Evolutionary conservation across 1,284 basidiomycete species (phyloP), one percentile per base, ranked within the genome.

Genomic region (Leccinum huronense): DNA sequence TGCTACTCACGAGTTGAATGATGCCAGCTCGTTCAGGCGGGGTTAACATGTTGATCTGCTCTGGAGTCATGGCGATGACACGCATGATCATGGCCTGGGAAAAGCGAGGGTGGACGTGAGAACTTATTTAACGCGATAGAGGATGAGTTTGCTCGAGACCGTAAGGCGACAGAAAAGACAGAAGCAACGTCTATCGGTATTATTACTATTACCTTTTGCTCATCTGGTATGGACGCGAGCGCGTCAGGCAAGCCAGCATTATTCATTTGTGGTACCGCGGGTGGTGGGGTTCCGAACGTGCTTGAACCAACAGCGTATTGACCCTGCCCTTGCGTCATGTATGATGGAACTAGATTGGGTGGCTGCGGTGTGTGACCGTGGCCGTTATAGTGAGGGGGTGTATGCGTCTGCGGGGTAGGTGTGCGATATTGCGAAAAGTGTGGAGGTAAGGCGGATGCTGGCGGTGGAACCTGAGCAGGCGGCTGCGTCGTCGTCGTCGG

Each of bases 61-160:
- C 89, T 3, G 86, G 84, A 1, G 86, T 86, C 87, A 91, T 88
- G 16, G 83, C 79, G 58, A 90, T 72, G 9, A 91, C 84, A 57
- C 84, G 83, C 78, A 89, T 80, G 30, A 91, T 85, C 72, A 90
- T 81, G 31, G 84, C 83, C 88, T 90, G 64, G 34, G 59, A 30
- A 31, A 34, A 19, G 42, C 59, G n/a, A 10, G 23, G n/a, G 23
- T 23, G 48, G 23, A 11, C 10, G 53, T 68, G 54, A 72, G 68
- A 63, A 71, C 27, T 8, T 14, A 57, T 55, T n/a, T 27, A 58
- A 60, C n/a, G 45, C 19, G 27, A 65, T 27, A 36, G 33, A 42
- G 9, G n/a, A 42, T 42, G n/a, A 9, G 42, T 42, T 42, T 42
- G 9, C 42, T 9, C 59, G 59, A 34, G n/a, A 33, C 31, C 23